phyloP scores from a whole-genome alignment of 805 yeast genomes.

The Candida hungchunana region DNA sequence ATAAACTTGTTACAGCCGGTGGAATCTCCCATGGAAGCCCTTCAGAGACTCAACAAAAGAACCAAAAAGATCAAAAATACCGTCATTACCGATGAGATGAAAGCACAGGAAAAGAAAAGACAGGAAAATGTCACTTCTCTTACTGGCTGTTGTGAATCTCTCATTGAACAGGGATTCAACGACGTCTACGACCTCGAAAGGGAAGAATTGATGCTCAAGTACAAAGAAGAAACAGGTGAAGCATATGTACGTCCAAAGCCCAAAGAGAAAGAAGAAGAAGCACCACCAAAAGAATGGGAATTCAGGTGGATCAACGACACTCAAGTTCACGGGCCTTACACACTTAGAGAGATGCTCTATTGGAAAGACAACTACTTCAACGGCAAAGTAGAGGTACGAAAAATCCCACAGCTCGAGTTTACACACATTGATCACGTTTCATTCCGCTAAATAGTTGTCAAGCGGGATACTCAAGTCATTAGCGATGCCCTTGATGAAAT shows the following conservation, averaged over 20 bases:
- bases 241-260: slow-evolving; percentile 27
- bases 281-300: slow-evolving; percentile 38
- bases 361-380: slow-evolving; percentile 50
- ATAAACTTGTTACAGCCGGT: slow-evolving; percentile 48
- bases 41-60: slow-evolving; percentile 36
- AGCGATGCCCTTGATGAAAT: slow-evolving; percentile 55
- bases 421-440: slow-evolving; percentile 10
- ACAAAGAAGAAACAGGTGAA: slow-evolving; percentile 40
- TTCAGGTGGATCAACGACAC: slow-evolving; percentile 43
- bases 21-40: slow-evolving; percentile 56
- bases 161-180: slow-evolving; percentile 38
- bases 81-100: slow-evolving; percentile 14
- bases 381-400: slow-evolving; percentile 38
- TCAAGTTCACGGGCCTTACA: slow-evolving; percentile 48
- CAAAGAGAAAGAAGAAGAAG: slow-evolving; percentile 9
- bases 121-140: slow-evolving; percentile 32
- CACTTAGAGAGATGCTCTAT: slow-evolving; percentile 41
- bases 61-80: slow-evolving; percentile 18
- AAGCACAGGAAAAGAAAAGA: slow-evolving; percentile 16
- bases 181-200: slow-evolving; percentile 49
- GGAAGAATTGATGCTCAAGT: slow-evolving; percentile 51
- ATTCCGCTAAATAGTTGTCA: slow-evolving; percentile 50
- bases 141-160: slow-evolving; percentile 45
- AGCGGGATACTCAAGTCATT: slow-evolving; percentile 62
- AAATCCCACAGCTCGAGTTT: slow-evolving; percentile 19